Evolutionary conservation across 495 filamentous ascomycete species (phyloP).

Genomic region (Penicillium odoratum): DNA sequence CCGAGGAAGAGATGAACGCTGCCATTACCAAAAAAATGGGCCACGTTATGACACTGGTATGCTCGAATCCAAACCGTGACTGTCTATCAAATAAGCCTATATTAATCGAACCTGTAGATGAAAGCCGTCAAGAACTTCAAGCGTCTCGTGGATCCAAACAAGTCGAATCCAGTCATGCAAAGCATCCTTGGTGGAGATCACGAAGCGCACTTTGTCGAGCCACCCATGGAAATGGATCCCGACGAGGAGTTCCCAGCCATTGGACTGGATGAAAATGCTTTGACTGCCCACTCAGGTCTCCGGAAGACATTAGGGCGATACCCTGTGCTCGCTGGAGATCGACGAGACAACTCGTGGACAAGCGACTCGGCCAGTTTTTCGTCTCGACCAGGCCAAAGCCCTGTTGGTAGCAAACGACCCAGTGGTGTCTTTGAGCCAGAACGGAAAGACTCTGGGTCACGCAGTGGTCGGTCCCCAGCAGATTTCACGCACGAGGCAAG

Average conservation of each 20-base stretch:
- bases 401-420: constrained; percentile 19
- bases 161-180: constrained; percentile 51
- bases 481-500: constrained; percentile 18
- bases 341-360: constrained; percentile 23
- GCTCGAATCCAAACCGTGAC: constrained; percentile 17
- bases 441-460: constrained; percentile 33
- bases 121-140: constrained; percentile 92
- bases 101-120: constrained; percentile 55
- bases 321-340: constrained; percentile 45
- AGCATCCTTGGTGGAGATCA: constrained; percentile 57
- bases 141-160: constrained; percentile 47
- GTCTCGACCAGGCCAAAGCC: constrained; percentile 18
- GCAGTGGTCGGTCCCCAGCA: constrained; percentile 20
- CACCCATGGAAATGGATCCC: constrained; percentile 55
- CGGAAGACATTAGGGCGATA: constrained; percentile 47
- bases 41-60: constrained; percentile 79
- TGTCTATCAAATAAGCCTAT: too few species aligned
- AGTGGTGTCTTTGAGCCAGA: constrained; percentile 24
- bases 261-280: constrained; percentile 19
- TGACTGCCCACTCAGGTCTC: constrained; percentile 48
- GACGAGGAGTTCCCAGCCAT: constrained; percentile 37
- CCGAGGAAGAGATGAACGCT: constrained; percentile 81
- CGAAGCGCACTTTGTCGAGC: constrained; percentile 54
- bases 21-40: constrained; percentile 89
- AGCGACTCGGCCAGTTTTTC: constrained; percentile 22